Percentiles rank a stretch among this genome's conserved stretches.
Conservation (phyloP, 2,329 filamentous ascomycete genomes). For the Epichloe scottii region DNA sequence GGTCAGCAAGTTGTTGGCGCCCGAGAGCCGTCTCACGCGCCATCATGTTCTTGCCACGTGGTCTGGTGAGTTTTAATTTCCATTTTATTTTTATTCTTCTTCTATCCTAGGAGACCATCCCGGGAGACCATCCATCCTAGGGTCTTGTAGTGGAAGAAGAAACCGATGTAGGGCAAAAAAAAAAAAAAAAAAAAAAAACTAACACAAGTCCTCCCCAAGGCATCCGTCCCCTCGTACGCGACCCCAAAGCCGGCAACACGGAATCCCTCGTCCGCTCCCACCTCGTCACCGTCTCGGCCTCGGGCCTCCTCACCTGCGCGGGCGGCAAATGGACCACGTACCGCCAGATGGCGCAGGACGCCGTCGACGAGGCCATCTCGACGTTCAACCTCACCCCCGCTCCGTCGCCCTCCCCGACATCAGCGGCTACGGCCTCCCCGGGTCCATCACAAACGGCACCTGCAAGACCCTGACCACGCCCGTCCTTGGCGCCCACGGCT, state of each 20-base stretch:
- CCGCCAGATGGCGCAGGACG: constrained; percentile 78
- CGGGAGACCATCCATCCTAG: no score
- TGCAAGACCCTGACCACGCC: constrained; percentile 66
- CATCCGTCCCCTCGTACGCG: constrained; percentile 67
- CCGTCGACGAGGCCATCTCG: constrained; percentile 65
- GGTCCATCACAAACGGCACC: constrained; percentile 46
- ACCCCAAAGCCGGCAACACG: constrained; percentile 70
- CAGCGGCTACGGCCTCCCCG: constrained; percentile 44
- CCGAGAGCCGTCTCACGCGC: constrained; percentile 62
- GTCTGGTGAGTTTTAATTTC: constrained; percentile 45
- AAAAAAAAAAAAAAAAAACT: no score
- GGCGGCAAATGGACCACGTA: constrained; percentile 86
- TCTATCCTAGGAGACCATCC: no score
- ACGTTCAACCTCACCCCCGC: constrained; percentile 46
- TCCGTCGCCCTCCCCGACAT: constrained; percentile 47
- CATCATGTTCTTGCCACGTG: constrained; percentile 70
- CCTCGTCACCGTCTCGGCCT: constrained; percentile 60
- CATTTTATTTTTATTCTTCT: neutral
- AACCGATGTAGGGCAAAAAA: no score
- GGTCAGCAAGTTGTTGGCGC: constrained; percentile 62
- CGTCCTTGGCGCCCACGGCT: constrained; percentile 68
- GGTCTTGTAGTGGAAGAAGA: no score
- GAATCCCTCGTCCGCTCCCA: constrained; percentile 76
- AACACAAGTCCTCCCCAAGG: constrained; percentile 15
- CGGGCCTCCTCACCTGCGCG: constrained; percentile 67